Percentiles rank a stretch among this genome's conserved stretches.
Conservation (phyloP, 257 asterid genomes). For the Solanum paucissectum region DNA sequence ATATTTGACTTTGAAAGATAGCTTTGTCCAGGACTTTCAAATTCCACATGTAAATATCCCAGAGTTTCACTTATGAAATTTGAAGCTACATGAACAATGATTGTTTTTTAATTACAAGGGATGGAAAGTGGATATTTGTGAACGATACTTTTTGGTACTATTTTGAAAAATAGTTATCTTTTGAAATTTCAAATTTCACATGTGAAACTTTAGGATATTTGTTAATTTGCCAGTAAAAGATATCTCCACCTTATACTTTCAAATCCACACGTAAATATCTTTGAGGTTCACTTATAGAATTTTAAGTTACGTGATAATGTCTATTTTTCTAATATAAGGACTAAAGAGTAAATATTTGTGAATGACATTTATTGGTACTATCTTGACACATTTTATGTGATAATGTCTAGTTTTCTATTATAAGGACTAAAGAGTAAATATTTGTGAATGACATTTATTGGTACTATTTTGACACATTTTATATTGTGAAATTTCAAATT, state of each 20-base stretch:
- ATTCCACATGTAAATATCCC: background rate
- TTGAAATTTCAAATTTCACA: background rate
- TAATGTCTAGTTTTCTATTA: too few relatives aligned
- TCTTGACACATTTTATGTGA: background rate
- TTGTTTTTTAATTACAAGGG: too few relatives aligned
- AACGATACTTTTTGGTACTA: background rate
- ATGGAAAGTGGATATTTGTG: background rate
- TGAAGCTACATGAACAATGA: background rate
- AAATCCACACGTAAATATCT: background rate
- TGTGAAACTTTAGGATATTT: background rate
- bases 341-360: background rate
- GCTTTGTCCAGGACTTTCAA: fast-evolving
- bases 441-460: background rate
- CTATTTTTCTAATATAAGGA: background rate
- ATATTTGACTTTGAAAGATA: too few relatives aligned
- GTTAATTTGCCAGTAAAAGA: background rate
- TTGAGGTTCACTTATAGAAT: background rate
- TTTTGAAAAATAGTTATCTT: background rate
- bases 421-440: too few relatives aligned
- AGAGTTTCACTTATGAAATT: too few relatives aligned
- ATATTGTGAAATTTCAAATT: background rate
- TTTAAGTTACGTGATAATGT: background rate
- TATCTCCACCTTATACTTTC: background rate
- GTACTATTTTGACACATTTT: background rate
- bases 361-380: background rate